Conservation (phyloP, 192 early-diverging fungal genomes). For the Coemansia sp. region DNA sequence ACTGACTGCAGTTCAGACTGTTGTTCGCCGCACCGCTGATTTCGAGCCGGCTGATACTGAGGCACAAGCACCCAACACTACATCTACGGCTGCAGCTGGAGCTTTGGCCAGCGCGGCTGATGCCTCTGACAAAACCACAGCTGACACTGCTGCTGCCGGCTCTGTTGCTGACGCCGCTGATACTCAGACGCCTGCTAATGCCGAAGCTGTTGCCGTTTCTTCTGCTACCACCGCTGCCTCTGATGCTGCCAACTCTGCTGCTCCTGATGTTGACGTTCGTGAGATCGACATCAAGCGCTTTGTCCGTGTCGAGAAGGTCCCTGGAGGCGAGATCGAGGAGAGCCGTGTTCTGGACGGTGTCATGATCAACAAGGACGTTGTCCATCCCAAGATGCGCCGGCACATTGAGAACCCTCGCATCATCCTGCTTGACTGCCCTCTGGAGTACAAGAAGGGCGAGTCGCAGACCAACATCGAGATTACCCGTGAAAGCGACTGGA, state of each 20-base stretch:
- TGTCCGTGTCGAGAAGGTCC: conserved; percentile 97
- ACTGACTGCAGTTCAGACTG: conserved; percentile 92
- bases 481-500: conserved; percentile 95
- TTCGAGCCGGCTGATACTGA: conserved; percentile 17
- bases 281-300: conserved; percentile 99
- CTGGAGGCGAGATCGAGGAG: conserved; percentile 97
- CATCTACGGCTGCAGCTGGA: neutral
- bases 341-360: conserved; percentile 93
- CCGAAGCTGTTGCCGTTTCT: neutral
- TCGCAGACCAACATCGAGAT: conserved; percentile 99
- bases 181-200: neutral
- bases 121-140: neutral
- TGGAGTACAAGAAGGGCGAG: conserved; percentile 99
- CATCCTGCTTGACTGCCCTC: conserved; percentile 94
- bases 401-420: conserved; percentile 95
- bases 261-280: conserved; percentile 67
- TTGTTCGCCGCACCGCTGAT: conserved; percentile 58
- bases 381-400: conserved; percentile 96
- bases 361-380: conserved; percentile 99
- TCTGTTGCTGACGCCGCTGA: neutral
- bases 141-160: neutral
- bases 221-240: neutral
- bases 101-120: conserved; percentile 13
- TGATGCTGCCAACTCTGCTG: conserved; percentile 4
- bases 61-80: neutral